A percentile compares a stretch with the other conserved stretches of the same genome.
Evolutionary conservation across 208 protist genomes (phyloP).

Genomic region (Wallacemonas sp.): DNA sequence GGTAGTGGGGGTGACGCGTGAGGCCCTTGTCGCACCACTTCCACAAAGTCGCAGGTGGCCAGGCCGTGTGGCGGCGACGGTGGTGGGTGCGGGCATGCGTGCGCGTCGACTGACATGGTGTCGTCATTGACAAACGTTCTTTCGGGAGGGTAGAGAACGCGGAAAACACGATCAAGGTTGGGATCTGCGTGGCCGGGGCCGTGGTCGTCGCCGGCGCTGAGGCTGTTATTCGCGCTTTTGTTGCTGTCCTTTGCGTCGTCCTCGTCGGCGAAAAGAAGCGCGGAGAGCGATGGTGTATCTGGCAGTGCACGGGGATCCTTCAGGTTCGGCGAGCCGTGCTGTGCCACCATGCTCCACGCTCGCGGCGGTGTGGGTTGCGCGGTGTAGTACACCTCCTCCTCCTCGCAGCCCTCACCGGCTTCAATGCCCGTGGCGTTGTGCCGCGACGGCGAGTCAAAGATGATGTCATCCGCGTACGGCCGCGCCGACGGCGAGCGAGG

Average conservation of each 20-base stretch:
- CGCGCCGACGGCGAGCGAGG: not conserved
- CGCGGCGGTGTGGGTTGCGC: not conserved
- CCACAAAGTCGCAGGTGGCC: not conserved
- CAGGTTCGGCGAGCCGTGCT: not conserved
- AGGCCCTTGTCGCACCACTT: not conserved
- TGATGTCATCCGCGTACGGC: not conserved
- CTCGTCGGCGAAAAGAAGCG: no score
- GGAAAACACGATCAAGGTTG: not conserved
- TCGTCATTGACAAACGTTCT: not conserved
- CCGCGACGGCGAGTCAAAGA: not conserved
- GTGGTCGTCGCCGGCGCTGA: no score
- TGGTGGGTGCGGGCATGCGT: no score
- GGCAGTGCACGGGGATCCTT: not conserved
- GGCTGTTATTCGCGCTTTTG: no score
- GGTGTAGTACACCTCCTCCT: not conserved
- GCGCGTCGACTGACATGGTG: not conserved
- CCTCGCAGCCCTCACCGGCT: not conserved
- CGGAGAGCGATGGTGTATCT: not conserved
- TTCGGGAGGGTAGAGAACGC: constrained; percentile 2
- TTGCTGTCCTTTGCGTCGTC: no score
- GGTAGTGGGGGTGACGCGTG: not conserved
- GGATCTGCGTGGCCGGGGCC: no score
- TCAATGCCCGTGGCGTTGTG: not conserved
- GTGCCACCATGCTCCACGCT: not conserved
- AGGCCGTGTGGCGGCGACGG: no score